These are phyloP conservation scores for Medakamo hakoo DNA, from an alignment of 139 green algal genomes.

Conservation along the genomic window DNA sequence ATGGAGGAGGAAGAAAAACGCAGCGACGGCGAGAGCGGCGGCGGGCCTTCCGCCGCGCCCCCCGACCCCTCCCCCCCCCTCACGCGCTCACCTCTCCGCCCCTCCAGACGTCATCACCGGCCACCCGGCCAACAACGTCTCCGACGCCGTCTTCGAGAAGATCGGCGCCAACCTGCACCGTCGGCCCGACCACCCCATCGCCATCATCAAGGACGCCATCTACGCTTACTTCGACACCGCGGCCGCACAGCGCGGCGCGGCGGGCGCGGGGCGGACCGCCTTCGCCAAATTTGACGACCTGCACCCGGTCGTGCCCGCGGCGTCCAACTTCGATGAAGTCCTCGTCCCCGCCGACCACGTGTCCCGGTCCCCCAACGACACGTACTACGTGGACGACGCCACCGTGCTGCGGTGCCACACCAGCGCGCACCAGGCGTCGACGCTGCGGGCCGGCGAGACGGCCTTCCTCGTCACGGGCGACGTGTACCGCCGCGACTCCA, in stretches of 20 bases:
- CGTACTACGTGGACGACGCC: slow-evolving; percentile 84
- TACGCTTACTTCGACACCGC: slow-evolving; percentile 91
- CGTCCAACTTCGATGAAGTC: slow-evolving; percentile 74
- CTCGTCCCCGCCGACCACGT: slow-evolving; percentile 85
- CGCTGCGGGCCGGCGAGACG: slow-evolving; percentile 52
- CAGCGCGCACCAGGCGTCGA: slow-evolving; percentile 68
- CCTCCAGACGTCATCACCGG: slow-evolving; percentile 64
- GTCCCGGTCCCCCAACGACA: slow-evolving; percentile 84
- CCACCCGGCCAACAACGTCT: slow-evolving; percentile 87
- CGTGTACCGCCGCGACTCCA: slow-evolving; percentile 89
- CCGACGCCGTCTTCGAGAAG: slow-evolving; percentile 88
- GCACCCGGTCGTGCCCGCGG: slow-evolving; percentile 61
- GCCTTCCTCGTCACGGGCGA: slow-evolving; percentile 93
- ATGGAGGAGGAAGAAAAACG: too few species aligned
- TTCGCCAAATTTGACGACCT: slow-evolving; percentile 86
- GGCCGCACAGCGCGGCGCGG: too few species aligned
- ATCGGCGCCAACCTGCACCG: slow-evolving; percentile 83
- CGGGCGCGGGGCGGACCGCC: background rate
- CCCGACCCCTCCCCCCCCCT: too few species aligned
- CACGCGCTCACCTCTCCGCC: too few species aligned
- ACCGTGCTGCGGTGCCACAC: slow-evolving; percentile 79
- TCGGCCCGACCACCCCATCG: slow-evolving; percentile 71
- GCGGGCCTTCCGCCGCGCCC: too few species aligned
- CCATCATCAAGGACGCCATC: slow-evolving; percentile 94
- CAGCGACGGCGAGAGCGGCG: too few species aligned